Base-by-base conservation (phyloP, 768 basidiomycete genomes). In the Clathrus columnatus region DNA sequence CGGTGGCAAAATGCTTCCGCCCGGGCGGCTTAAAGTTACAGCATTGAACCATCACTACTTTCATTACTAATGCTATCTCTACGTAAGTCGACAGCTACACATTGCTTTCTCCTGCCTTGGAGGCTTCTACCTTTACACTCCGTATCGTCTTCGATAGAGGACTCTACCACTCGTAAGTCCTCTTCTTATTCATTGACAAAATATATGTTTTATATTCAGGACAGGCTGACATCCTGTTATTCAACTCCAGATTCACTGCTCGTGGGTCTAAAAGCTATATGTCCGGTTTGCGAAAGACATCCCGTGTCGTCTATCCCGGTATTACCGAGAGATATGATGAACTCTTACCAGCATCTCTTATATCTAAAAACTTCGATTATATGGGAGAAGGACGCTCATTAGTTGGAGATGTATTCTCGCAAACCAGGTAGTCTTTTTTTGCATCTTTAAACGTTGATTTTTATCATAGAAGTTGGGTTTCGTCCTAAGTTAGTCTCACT, bases 301-400 rank as follows among this genome's bases (percentile, higher is more conserved):
- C 87, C 2, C 75, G 73, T 32, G 84, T 96, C n/a, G 83, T 98
- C n/a, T 93, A 97, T 66, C 96, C 96, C 0, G 92, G 93, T 0
- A 92, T 99, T 57, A 71, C 91, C n/a, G 70, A 77, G 3, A 83
- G 83, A 0, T 97, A 95, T 62, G 79, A 78, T 6, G 30, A 47
- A 21, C 17, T 45, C 6, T 30, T 29, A 21, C 17, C 45, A 28
- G 36, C 36, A 36, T n/a, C 36, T 4, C 36, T 36, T 14, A 36
- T 36, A n/a, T 36, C 36, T 4, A n/a, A 36, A 36, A 36, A 36
- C 11, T 11, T n/a, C n/a, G 10, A 11, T 36, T n/a, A n/a, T n/a
- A 4, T 36, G n/a, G 4, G 4, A 36, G 41, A 23, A 32, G 57
- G 41, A n/a, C 28, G 28, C 11, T 66, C 50, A 27, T 24, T 27